phyloP scores from a whole-genome alignment of 441 rosid genomes.

The Sinapis alba region DNA sequence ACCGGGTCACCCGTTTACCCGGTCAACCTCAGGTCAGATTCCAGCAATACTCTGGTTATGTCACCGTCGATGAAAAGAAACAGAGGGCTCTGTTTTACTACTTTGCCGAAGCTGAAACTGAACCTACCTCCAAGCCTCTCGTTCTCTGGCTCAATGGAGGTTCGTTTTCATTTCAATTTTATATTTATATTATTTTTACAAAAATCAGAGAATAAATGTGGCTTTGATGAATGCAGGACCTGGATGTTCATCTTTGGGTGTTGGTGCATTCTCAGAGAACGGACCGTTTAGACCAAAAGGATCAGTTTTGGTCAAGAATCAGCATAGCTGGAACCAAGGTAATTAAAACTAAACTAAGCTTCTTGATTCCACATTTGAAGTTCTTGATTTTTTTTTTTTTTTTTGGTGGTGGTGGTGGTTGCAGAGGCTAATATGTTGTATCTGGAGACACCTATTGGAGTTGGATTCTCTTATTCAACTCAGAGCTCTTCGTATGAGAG shows the following conservation, averaged over 20 bases:
- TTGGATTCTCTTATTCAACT: slow-evolving; percentile 97
- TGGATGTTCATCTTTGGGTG: slow-evolving; percentile 94
- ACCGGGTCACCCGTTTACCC: slow-evolving; percentile 59
- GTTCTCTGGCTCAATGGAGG: slow-evolving; percentile 99
- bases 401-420: slow-evolving; percentile 21
- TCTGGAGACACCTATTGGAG: slow-evolving; percentile 93
- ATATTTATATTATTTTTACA: background rate
- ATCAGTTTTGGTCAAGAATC: slow-evolving; percentile 63
- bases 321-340: slow-evolving; percentile 93
- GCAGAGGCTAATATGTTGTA: slow-evolving; percentile 96
- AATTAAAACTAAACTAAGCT: background rate
- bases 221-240: slow-evolving; percentile 75
- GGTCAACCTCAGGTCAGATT: slow-evolving; percentile 86
- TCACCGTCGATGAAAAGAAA: slow-evolving; percentile 65
- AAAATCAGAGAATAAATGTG: too few relatives aligned
- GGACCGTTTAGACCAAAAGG: slow-evolving; percentile 98
- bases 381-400: slow-evolving; percentile 9
- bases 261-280: slow-evolving; percentile 94
- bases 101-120: slow-evolving; percentile 81
- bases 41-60: slow-evolving; percentile 86
- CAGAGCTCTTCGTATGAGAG: slow-evolving; percentile 61
- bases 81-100: slow-evolving; percentile 89
- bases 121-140: slow-evolving; percentile 82
- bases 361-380: background rate
- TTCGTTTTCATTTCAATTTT: slow-evolving; percentile 17